Percentiles rank a stretch among this genome's conserved stretches.
phyloP scores from a whole-genome alignment of 768 basidiomycete species.

The Leccinum longicurvipes region DNA sequence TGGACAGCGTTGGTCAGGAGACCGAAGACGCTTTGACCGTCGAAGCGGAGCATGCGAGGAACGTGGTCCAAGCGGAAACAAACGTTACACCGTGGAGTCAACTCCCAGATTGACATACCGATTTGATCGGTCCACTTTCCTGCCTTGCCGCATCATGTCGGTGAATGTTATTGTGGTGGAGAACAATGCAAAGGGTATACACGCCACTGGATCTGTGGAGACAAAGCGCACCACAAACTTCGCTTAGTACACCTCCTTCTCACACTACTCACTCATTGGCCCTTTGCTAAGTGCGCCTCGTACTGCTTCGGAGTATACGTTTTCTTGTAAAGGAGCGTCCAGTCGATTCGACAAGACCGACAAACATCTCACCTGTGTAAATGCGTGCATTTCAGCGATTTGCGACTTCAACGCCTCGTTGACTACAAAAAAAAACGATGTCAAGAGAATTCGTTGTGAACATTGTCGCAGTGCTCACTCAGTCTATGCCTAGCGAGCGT shows the following conservation, averaged over 20 bases:
- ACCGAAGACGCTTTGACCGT: background rate
- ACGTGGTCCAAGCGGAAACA: conserved; percentile 10
- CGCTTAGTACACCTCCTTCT: background rate
- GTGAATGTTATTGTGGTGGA: background rate
- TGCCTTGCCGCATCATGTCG: too few relatives aligned
- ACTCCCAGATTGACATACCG: too few relatives aligned
- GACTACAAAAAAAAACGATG: conserved; percentile 48
- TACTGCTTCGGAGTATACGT: conserved; percentile 71
- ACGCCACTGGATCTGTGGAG: too few relatives aligned
- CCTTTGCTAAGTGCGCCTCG: conserved; percentile 43
- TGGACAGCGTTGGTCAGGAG: background rate
- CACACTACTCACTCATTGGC: conserved; percentile 5
- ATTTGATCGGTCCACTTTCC: too few relatives aligned
- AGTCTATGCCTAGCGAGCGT: conserved; percentile 75
- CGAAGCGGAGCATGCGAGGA: background rate
- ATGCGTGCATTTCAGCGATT: conserved; percentile 82
- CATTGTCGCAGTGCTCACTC: conserved; percentile 45
- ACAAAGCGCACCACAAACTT: background rate
- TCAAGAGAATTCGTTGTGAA: conserved; percentile 1
- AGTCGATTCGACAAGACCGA: background rate
- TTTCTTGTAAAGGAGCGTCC: conserved; percentile 44
- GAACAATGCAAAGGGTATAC: conserved; percentile 8
- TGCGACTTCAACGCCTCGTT: conserved; percentile 72
- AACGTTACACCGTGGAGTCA: background rate
- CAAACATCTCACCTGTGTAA: conserved; percentile 64